A percentile compares a stretch with the other conserved stretches of the same genome.
phyloP scores from a whole-genome alignment of 768 basidiomycete species.

The Lentinula lateritia region DNA sequence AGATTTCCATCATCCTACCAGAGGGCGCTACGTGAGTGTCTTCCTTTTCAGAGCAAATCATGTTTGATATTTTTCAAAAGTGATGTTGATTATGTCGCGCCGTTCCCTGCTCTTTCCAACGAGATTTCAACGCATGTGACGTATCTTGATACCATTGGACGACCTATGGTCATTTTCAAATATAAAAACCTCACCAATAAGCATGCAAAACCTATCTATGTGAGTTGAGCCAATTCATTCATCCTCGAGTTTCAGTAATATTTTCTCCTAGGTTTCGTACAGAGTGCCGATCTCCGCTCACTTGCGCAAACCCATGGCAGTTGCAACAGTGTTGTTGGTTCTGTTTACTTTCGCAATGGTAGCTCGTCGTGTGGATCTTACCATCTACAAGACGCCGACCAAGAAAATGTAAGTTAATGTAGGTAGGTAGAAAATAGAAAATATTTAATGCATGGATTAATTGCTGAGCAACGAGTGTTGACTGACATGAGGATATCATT shows the following conservation, averaged over 20 bases:
- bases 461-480: neutral
- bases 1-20: constrained; percentile 77
- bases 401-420: constrained; percentile 30
- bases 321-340: constrained; percentile 62
- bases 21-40: constrained; percentile 89
- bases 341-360: constrained; percentile 52
- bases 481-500: neutral
- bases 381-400: constrained; percentile 31
- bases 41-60: neutral
- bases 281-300: constrained; percentile 76
- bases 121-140: constrained; percentile 65
- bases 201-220: constrained; percentile 78
- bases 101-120: constrained; percentile 70
- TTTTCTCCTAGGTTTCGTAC: constrained; percentile 69
- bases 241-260: neutral
- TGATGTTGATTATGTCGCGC: constrained; percentile 68
- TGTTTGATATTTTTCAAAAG: constrained; percentile 31
- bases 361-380: constrained; percentile 40
- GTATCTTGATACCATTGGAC: constrained; percentile 89
- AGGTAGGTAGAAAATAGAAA: constrained; percentile 3
- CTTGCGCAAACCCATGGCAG: constrained; percentile 80
- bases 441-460: neutral
- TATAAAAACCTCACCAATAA: constrained; percentile 75
- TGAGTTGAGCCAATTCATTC: constrained; percentile 34
- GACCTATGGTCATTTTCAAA: constrained; percentile 68